Percentiles rank a stretch among this genome's conserved stretches.
Evolutionary conservation across 2,329 filamentous ascomycete species (phyloP).

Genomic region (Thyridium curvatum): DNA sequence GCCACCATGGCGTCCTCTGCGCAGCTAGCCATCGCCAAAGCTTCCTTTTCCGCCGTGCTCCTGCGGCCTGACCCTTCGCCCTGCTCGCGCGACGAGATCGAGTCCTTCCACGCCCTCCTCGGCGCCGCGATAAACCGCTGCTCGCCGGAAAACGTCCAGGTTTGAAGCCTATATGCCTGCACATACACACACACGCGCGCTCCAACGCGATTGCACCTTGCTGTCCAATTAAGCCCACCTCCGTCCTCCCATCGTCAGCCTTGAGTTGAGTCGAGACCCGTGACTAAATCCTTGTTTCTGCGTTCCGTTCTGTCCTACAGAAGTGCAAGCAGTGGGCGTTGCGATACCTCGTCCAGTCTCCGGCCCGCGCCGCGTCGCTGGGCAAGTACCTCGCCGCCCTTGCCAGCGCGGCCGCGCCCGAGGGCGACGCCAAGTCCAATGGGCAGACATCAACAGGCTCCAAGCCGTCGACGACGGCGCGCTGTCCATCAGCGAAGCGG

Average conservation of each 20-base stretch:
- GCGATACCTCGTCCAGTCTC: conserved; percentile 62
- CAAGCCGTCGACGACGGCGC: conserved; percentile 14
- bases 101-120: conserved; percentile 61
- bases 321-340: conserved; percentile 85
- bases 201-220: conserved; percentile 3
- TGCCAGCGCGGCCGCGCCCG: conserved; percentile 48
- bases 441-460: neutral
- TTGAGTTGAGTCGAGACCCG: conserved; percentile 15
- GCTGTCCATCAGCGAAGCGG: conserved; percentile 53
- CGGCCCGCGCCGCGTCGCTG: conserved; percentile 58
- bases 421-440: conserved; percentile 9
- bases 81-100: conserved; percentile 62
- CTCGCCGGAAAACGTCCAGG: conserved; percentile 79
- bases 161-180: conserved; percentile 60
- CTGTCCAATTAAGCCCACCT: neutral
- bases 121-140: conserved; percentile 62
- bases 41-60: conserved; percentile 67
- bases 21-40: conserved; percentile 71
- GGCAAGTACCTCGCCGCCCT: conserved; percentile 71
- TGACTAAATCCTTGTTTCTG: conserved; percentile 29
- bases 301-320: conserved; percentile 42
- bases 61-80: conserved; percentile 68
- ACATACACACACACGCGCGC: conserved; percentile 23
- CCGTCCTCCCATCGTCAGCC: conserved; percentile 12
- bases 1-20: conserved; percentile 57